Conservation (phyloP, 2,329 filamentous ascomycete genomes). For the Pseudogymnoascus pannorum region DNA sequence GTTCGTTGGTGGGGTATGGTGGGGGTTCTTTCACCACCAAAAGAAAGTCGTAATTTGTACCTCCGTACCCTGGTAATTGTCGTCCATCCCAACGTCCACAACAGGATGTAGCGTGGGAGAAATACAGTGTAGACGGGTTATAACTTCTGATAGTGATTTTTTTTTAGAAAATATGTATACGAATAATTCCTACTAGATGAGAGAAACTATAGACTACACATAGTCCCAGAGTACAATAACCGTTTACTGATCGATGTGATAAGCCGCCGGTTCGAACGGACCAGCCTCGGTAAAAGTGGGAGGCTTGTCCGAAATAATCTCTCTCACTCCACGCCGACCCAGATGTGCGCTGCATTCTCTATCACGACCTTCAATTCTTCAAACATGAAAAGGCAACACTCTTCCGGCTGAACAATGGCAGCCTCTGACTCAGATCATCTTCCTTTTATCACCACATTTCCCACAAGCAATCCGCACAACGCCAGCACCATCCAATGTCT, state of each 20-base stretch:
- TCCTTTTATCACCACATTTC: slow-evolving; percentile 13
- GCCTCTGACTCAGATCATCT: slow-evolving; percentile 13
- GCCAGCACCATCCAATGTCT: slow-evolving; percentile 21
- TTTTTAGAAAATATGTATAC: background rate
- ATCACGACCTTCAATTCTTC: slow-evolving; percentile 25
- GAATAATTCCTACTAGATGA: background rate
- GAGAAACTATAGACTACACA: background rate
- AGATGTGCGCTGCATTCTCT: slow-evolving; percentile 16
- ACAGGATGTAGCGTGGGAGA: background rate
- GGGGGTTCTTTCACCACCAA: background rate
- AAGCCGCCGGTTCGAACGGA: background rate
- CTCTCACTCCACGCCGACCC: slow-evolving; percentile 9
- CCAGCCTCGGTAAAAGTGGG: slow-evolving; percentile 8
- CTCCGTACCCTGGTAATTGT: background rate
- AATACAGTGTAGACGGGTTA: background rate
- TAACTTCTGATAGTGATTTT: background rate
- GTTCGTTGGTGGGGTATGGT: slow-evolving; percentile 5
- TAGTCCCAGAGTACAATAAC: background rate
- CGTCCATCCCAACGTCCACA: background rate
- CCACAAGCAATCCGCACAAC: slow-evolving; percentile 16
- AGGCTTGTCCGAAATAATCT: slow-evolving; percentile 6
- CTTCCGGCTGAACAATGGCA: slow-evolving; percentile 23
- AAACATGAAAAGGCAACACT: slow-evolving; percentile 18
- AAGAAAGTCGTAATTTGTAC: slow-evolving; percentile 1
- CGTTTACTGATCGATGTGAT: background rate